Evolutionary conservation across 73 alveolate species (phyloP).

Genomic region (Durusdinium trenchii): DNA sequence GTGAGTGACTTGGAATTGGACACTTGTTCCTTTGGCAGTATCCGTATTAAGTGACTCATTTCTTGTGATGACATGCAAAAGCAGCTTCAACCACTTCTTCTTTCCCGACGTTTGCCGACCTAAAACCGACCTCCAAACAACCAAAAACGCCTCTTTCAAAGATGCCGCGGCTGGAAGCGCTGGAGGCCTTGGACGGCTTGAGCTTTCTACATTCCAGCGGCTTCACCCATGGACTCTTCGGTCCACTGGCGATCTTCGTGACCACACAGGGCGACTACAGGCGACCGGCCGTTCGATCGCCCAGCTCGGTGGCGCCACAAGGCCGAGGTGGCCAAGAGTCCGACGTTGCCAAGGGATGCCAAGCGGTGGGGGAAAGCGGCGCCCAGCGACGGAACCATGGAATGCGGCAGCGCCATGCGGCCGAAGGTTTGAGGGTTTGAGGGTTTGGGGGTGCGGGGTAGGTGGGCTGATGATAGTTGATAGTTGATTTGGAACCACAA

Average conservation of each 20-base stretch:
- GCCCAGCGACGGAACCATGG: background rate
- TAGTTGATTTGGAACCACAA: no score
- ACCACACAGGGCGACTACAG: constrained; percentile 86
- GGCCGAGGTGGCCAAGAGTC: background rate
- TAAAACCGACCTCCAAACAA: no score
- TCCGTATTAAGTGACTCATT: no score
- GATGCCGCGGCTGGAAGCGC: no score
- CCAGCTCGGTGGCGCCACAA: background rate
- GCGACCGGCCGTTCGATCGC: background rate
- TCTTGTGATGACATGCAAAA: no score
- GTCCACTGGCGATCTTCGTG: constrained; percentile 67
- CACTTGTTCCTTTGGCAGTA: no score
- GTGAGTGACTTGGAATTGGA: no score
- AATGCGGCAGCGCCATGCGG: background rate
- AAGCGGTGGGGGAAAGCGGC: background rate
- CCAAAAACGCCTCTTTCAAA: no score
- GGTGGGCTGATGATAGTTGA: no score
- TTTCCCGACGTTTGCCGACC: no score
- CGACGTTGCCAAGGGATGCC: background rate
- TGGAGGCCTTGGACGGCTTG: constrained; percentile 65
- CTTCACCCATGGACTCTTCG: constrained; percentile 89
- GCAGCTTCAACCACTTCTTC: no score
- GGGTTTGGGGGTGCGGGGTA: no score
- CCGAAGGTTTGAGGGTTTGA: background rate
- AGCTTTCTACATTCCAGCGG: constrained; percentile 81